Percentiles rank a stretch among this genome's conserved stretches.
These are phyloP conservation scores for Rhizopus microsporus DNA, from an alignment of 371 early-diverging fungal species.

Conservation along the genomic window DNA sequence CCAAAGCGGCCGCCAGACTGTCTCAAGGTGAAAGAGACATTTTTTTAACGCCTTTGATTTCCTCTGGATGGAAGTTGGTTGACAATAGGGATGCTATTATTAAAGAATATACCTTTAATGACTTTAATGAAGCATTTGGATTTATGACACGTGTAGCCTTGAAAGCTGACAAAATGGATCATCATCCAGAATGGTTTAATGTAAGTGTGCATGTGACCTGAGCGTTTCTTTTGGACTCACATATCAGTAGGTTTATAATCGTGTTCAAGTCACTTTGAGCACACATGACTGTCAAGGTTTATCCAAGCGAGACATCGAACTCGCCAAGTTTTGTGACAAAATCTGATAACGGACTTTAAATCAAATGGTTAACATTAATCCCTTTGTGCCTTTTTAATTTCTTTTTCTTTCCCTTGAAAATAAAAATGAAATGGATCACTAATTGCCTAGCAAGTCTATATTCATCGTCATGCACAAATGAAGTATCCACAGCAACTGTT, in stretches of 20 bases:
- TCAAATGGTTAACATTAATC: neutral
- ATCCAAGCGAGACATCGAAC: slow-evolving; percentile 73
- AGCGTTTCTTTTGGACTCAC: neutral
- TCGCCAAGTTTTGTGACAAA: slow-evolving; percentile 76
- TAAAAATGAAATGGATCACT: slow-evolving; percentile 38
- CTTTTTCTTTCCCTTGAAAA: neutral
- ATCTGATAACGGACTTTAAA: slow-evolving; percentile 2
- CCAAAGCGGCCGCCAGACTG: slow-evolving; percentile 1
- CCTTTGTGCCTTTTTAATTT: slow-evolving; percentile 2
- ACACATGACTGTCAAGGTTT: slow-evolving; percentile 92
- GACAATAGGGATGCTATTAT: slow-evolving; percentile 80
- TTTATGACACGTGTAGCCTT: slow-evolving; percentile 94
- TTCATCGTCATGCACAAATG: slow-evolving; percentile 24
- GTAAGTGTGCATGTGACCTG: slow-evolving; percentile 39
- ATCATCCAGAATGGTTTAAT: slow-evolving; percentile 96
- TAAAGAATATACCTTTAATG: slow-evolving; percentile 75
- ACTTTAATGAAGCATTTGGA: slow-evolving; percentile 89
- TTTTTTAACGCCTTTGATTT: slow-evolving; percentile 52
- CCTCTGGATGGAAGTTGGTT: slow-evolving; percentile 64
- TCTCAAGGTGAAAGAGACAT: slow-evolving; percentile 47
- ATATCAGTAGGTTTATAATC: slow-evolving; percentile 75
- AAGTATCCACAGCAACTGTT: slow-evolving; percentile 14
- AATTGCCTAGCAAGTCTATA: slow-evolving; percentile 32
- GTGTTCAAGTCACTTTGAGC: slow-evolving; percentile 84
- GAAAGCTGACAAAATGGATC: slow-evolving; percentile 87